Evolutionary conservation across 495 filamentous ascomycete species (phyloP).

Genomic region (Lasiosphaeria miniovina): DNA sequence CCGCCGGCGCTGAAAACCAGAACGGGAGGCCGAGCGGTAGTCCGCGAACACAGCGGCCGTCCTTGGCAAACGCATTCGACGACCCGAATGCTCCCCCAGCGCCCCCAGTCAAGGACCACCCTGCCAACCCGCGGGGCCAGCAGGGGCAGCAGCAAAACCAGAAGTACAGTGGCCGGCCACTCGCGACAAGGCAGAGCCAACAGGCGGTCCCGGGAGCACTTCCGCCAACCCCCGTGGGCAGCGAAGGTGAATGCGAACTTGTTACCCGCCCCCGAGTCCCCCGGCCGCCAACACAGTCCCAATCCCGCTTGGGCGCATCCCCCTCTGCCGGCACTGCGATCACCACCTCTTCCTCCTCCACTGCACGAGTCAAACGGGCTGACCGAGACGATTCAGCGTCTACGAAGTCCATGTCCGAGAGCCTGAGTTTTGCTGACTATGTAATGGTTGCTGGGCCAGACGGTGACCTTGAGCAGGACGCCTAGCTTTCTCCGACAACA

Average conservation of each 20-base stretch:
- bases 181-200: conserved; percentile 40
- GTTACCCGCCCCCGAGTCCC: conserved; percentile 24
- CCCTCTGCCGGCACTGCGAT: conserved; percentile 2
- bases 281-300: conserved; percentile 13
- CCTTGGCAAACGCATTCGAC: conserved; percentile 33
- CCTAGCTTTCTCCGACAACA: conserved; percentile 14
- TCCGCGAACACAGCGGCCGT: conserved; percentile 31
- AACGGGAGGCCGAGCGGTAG: conserved; percentile 23
- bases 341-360: conserved; percentile 6
- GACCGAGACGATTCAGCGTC: conserved; percentile 24
- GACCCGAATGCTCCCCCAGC: conserved; percentile 17
- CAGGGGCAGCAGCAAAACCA: conserved; percentile 25
- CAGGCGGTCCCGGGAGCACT: conserved; percentile 48
- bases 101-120: conserved; percentile 21
- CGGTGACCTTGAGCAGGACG: conserved; percentile 37
- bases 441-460: conserved; percentile 31
- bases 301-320: not conserved
- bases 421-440: conserved; percentile 35
- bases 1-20: conserved; percentile 10
- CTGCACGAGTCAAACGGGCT: conserved; percentile 6
- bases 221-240: conserved; percentile 54
- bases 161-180: conserved; percentile 35
- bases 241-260: conserved; percentile 57
- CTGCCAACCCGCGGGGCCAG: conserved; percentile 6
- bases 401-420: conserved; percentile 27